Evolutionary conservation across 73 alveolate genomes (phyloP).

Genomic region (Tetrahymena thermophila): DNA sequence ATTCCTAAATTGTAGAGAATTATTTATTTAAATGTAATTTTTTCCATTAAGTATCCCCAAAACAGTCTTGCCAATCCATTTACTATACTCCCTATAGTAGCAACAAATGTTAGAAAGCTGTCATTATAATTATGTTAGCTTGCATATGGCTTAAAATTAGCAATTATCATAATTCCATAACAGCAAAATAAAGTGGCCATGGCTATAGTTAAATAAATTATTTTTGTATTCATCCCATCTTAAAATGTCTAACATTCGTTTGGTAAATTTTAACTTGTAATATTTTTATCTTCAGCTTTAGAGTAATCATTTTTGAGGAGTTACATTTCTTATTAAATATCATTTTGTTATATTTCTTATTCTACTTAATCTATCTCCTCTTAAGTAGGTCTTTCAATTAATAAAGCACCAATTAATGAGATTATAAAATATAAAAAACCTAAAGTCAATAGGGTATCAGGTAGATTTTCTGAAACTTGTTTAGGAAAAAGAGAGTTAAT

Average conservation of each 20-base stretch:
- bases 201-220: neutral
- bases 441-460: neutral
- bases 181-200: neutral
- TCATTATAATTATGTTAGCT: neutral
- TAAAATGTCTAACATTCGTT: neutral
- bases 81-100: neutral
- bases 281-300: neutral
- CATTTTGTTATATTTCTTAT: neutral
- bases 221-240: neutral
- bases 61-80: neutral
- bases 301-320: neutral
- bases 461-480: neutral
- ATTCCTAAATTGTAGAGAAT: neutral
- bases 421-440: neutral
- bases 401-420: neutral
- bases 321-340: neutral
- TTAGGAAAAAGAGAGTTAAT: neutral
- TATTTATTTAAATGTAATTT: neutral
- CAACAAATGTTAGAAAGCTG: neutral
- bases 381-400: neutral
- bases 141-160: neutral
- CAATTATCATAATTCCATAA: neutral
- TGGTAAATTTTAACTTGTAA: neutral
- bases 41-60: neutral
- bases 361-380: neutral